Percentiles rank a stretch among this genome's conserved stretches.
phyloP scores from a whole-genome alignment of 2,329 filamentous ascomycete species.

The Cercospora brassicicola region DNA sequence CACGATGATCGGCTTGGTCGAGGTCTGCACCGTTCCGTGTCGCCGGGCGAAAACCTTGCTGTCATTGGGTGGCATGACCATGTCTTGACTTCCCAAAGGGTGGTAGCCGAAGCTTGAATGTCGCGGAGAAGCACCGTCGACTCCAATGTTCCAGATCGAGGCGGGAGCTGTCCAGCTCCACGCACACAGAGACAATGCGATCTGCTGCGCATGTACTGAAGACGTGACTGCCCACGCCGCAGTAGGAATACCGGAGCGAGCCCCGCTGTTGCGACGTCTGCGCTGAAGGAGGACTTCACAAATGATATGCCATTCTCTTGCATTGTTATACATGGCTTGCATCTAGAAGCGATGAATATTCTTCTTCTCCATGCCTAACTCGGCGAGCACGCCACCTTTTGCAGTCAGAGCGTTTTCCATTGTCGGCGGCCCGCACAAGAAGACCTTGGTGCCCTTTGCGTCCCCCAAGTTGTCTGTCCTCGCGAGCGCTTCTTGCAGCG shows the following conservation, averaged over 20 bases:
- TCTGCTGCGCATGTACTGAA: not conserved
- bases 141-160: not conserved
- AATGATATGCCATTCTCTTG: not conserved
- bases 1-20: slow-evolving; percentile 9
- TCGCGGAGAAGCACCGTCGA: not conserved
- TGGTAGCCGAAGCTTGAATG: not conserved
- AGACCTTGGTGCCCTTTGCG: slow-evolving; percentile 57
- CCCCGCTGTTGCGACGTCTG: not conserved
- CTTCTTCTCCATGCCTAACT: slow-evolving; percentile 58
- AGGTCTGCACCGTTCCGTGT: slow-evolving; percentile 7
- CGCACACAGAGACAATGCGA: not conserved
- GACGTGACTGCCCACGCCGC: not conserved
- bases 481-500: slow-evolving; percentile 55
- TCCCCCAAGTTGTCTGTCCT: slow-evolving; percentile 35
- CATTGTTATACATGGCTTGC: not conserved
- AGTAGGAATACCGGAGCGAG: not conserved
- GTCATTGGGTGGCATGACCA: not conserved
- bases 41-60: not conserved
- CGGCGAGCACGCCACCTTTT: slow-evolving; percentile 54
- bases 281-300: not conserved
- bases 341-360: slow-evolving; percentile 61
- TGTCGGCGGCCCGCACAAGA: slow-evolving; percentile 67
- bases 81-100: not conserved
- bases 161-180: not conserved
- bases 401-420: slow-evolving; percentile 63